Conservation (phyloP, 768 basidiomycete genomes). For the Hericium erinaceus region DNA sequence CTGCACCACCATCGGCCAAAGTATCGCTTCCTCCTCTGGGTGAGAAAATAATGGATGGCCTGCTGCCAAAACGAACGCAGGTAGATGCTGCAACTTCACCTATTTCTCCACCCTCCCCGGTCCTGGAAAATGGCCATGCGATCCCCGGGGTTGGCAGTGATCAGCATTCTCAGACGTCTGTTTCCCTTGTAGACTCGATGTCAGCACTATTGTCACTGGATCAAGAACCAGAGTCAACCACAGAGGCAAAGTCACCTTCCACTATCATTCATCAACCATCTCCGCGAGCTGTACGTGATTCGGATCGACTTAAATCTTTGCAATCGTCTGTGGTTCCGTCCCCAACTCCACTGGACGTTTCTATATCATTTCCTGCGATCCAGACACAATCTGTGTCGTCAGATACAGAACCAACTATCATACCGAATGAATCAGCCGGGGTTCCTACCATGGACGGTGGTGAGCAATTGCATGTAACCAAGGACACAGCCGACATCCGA, state of each 20-base stretch:
- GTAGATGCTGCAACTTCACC: conserved; percentile 12
- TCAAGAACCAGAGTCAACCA: neutral
- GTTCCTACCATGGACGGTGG: neutral
- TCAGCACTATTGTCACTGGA: neutral
- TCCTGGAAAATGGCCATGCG: neutral
- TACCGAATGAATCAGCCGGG: neutral
- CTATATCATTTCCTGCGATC: too few species aligned
- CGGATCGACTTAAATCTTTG: neutral
- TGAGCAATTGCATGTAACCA: too few species aligned
- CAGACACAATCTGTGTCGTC: too few species aligned
- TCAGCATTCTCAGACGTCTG: neutral
- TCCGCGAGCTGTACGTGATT: neutral
- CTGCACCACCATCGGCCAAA: neutral
- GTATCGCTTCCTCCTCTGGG: neutral
- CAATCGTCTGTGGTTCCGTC: neutral
- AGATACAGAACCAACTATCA: neutral
- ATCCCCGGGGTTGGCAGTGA: neutral
- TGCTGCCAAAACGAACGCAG: neutral
- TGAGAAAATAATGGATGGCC: too few species aligned
- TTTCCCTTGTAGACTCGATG: neutral
- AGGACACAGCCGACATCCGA: neutral
- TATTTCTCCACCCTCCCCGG: neutral
- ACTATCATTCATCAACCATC: neutral
- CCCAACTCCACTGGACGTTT: neutral
- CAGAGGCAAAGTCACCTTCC: neutral